Percentiles rank a stretch among this genome's conserved stretches.
These are phyloP conservation scores for Talaromyces sp. DNA, from an alignment of 2,329 filamentous ascomycete genomes.

Conservation along the genomic window DNA sequence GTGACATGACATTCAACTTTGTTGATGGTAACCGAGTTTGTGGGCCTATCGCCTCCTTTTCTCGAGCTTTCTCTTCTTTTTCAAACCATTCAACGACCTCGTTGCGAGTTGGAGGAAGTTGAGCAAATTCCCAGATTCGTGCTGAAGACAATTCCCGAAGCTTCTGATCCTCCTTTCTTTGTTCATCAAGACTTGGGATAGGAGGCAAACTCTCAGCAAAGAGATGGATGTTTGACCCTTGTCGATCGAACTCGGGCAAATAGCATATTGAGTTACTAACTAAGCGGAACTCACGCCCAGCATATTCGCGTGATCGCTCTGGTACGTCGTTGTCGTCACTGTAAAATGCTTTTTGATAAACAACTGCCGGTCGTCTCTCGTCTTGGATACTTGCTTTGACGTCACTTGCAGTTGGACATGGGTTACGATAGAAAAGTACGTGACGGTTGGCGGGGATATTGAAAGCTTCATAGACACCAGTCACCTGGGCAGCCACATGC, in stretches of 20 bases:
- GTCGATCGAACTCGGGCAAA: slow-evolving; percentile 70
- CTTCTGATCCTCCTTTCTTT: slow-evolving; percentile 48
- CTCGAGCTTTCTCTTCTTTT: slow-evolving; percentile 25
- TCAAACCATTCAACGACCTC: slow-evolving; percentile 68
- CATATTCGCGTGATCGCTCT: slow-evolving; percentile 71
- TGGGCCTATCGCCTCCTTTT: slow-evolving; percentile 7
- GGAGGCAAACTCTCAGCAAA: slow-evolving; percentile 48
- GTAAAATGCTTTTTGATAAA: slow-evolving; percentile 85
- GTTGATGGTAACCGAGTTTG: neutral
- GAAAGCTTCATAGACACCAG: slow-evolving; percentile 28
- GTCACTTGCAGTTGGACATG: slow-evolving; percentile 33
- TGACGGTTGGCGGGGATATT: slow-evolving; percentile 20
- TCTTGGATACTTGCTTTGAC: slow-evolving; percentile 53
- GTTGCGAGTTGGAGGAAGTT: slow-evolving; percentile 61
- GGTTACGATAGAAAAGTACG: slow-evolving; percentile 23
- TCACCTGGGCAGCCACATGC: slow-evolving; percentile 19
- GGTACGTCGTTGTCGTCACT: slow-evolving; percentile 80
- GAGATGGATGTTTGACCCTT: slow-evolving; percentile 53
- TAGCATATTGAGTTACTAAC: slow-evolving; percentile 70
- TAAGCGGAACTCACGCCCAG: slow-evolving; percentile 76
- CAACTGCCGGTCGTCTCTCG: slow-evolving; percentile 58
- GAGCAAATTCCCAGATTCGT: slow-evolving; percentile 70
- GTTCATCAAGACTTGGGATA: slow-evolving; percentile 46
- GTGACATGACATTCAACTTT: slow-evolving; percentile 55
- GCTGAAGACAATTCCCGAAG: slow-evolving; percentile 57